Percentiles rank a stretch among this genome's conserved stretches.
Conservation (phyloP, 2,329 filamentous ascomycete genomes). For the Aureobasidium namibiae region DNA sequence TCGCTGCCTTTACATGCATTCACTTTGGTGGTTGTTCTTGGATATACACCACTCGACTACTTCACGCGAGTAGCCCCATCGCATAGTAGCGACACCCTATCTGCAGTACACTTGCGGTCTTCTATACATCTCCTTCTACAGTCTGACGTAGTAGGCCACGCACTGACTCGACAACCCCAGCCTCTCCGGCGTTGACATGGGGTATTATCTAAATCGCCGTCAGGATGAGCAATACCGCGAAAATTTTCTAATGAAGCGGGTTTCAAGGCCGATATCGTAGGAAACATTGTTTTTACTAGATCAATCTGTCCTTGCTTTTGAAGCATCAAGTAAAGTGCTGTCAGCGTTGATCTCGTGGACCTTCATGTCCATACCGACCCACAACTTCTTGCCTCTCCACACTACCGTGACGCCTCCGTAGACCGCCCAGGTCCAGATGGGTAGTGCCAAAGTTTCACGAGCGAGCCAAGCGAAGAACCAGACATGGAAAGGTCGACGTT, state of each 20-base stretch:
- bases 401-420: slow-evolving; percentile 77
- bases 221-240: slow-evolving; percentile 7
- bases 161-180: slow-evolving; percentile 5
- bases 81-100: not conserved
- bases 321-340: not conserved
- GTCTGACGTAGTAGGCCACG: not conserved
- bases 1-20: not conserved
- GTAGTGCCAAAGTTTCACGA: slow-evolving; percentile 71
- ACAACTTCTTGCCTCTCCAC: slow-evolving; percentile 79
- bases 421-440: slow-evolving; percentile 86
- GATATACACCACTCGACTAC: not conserved
- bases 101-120: not conserved
- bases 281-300: not conserved
- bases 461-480: slow-evolving; percentile 82
- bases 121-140: not conserved
- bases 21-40: not conserved
- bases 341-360: slow-evolving; percentile 45
- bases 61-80: too few species aligned
- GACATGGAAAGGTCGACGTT: slow-evolving; percentile 50
- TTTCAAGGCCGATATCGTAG: not conserved
- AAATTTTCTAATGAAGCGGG: not conserved
- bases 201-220: slow-evolving; percentile 11
- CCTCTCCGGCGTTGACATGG: slow-evolving; percentile 11
- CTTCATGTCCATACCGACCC: slow-evolving; percentile 75
- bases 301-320: slow-evolving; percentile 5